Percentiles rank a stretch among this genome's conserved stretches.
Evolutionary conservation across 78 protist species (phyloP).

Genomic region (Isochrysis galbana): DNA sequence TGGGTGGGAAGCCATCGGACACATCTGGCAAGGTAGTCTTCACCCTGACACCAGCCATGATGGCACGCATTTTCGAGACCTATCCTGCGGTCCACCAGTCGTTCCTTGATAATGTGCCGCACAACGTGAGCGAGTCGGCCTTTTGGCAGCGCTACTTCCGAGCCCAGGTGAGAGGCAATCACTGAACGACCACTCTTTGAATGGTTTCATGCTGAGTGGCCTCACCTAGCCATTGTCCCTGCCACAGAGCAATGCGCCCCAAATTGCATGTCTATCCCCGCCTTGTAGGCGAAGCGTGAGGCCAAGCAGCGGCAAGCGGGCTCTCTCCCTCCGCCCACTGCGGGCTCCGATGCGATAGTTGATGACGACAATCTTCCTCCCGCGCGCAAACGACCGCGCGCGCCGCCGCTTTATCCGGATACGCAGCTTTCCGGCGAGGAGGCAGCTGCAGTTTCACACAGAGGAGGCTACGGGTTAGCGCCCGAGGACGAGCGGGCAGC

Average conservation of each 20-base stretch:
- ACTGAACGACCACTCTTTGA: no score
- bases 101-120: not conserved
- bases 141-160: not conserved
- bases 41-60: not conserved
- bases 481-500: not conserved
- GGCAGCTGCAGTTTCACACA: no score
- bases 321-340: no score
- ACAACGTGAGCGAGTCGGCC: not conserved
- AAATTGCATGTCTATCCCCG: no score
- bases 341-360: no score
- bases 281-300: not conserved
- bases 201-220: no score
- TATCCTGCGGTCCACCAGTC: not conserved
- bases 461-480: not conserved
- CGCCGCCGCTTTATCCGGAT: not conserved
- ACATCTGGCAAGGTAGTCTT: not conserved
- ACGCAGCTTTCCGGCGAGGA: not conserved
- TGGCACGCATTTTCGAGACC: not conserved
- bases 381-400: not conserved
- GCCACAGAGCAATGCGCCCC: no score
- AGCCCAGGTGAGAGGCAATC: no score
- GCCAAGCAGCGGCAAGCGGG: no score
- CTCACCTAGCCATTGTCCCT: no score
- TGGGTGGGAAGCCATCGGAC: not conserved
- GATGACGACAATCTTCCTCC: not conserved